Evolutionary conservation across 768 basidiomycete genomes (phyloP), one percentile per base, ranked within the genome.

Genomic region (Tricholoma bakamatsutake): DNA sequence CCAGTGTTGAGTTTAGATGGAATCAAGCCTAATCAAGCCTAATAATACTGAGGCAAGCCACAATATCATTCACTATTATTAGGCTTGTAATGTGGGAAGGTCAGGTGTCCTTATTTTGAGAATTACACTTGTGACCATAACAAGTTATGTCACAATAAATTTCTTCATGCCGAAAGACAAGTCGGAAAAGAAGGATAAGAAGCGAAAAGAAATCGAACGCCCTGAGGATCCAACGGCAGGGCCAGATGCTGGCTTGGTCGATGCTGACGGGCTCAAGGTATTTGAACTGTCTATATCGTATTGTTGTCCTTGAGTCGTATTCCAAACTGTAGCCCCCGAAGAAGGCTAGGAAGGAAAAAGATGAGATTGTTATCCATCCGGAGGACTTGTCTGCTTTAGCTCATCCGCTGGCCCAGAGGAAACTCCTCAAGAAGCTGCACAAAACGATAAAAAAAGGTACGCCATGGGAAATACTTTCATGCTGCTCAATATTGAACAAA

Each of bases 321-420:
- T 28, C 13, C 17, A 55, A 43, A 24, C 53, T 57, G 37, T 55
- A 75, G 71, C 74, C 74, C 48, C 71, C 73, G 18, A 89, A 87
- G 73, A 89, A 87, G 69, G 64, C 67, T 27, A 87, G 81, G 67
- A 84, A 81, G 60, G 82, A 80, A 57, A 87, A 79, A 67, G 82
- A 81, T 15, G 86, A 86, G 56, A 74, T 88, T 53, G 69, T 76
- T 15, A 83, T 93, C 40, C 79, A 87, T 2, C 58, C 86, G 1
- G 91, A 90, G 61, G 91, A 94, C 60, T 80, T 98, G 34, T 92
- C 93, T 5, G 93, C 95, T n/a, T 83, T 99, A 53, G 97, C 97
- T 5, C 85, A 86, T 61, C 97, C 97, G 6, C 76, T 99, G 35
- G 97, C 97, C 18, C 85, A 87, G 69, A 91, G 87, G 76, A 99